Percentiles rank a stretch among this genome's conserved stretches.
Evolutionary conservation across 768 basidiomycete species (phyloP).

Genomic region (Coprinopsis sp.): DNA sequence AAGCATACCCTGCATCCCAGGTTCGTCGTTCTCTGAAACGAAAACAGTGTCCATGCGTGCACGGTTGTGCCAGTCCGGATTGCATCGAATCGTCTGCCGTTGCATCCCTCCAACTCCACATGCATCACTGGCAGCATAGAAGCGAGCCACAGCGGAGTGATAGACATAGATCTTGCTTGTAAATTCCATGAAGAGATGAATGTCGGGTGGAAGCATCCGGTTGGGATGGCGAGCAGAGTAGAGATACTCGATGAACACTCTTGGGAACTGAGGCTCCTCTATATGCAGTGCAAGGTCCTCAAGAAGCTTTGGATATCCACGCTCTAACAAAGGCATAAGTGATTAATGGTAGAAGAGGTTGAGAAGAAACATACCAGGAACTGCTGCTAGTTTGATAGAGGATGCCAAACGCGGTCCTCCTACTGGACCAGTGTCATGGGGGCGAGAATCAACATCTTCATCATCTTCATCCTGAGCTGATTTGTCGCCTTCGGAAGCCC

Average conservation of each 20-base stretch:
- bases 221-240: conserved; percentile 9
- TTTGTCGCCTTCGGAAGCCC: conserved; percentile 9
- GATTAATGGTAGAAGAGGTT: background rate
- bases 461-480: background rate
- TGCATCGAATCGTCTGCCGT: conserved; percentile 22
- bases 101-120: conserved; percentile 26
- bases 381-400: conserved; percentile 12
- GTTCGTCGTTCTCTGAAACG: conserved; percentile 17
- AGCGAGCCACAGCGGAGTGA: conserved; percentile 22
- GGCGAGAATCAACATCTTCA: background rate
- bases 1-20: conserved; percentile 18
- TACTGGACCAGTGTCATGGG: background rate
- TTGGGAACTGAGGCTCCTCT: conserved; percentile 12
- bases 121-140: conserved; percentile 27
- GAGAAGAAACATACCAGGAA: conserved; percentile 3
- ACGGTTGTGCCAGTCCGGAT: conserved; percentile 19
- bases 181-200: conserved; percentile 12
- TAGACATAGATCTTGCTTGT: conserved; percentile 17
- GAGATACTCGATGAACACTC: conserved; percentile 16
- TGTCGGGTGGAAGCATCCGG: background rate
- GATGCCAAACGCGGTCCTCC: conserved; percentile 8
- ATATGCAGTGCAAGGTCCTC: conserved; percentile 14
- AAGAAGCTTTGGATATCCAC: conserved; percentile 16
- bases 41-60: conserved; percentile 25
- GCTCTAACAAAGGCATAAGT: conserved; percentile 5